Percentiles rank a stretch among this genome's conserved stretches.
Evolutionary conservation across 1,284 basidiomycete genomes (phyloP).

Genomic region (Austroboletus novae-zelandiae): DNA sequence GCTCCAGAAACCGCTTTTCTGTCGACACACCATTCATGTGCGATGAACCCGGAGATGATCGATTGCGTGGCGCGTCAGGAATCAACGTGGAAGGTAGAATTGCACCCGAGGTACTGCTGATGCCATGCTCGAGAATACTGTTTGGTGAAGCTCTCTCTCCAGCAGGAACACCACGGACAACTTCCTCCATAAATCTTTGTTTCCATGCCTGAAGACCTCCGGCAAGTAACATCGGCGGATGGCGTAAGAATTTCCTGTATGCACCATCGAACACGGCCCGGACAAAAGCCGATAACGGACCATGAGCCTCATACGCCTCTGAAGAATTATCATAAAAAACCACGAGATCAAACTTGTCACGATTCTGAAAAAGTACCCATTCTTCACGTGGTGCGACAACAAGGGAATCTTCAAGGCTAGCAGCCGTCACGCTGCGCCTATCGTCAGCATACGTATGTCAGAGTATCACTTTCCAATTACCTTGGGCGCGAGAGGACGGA

Average conservation of each 20-base stretch:
- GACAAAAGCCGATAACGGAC: conserved; percentile 61
- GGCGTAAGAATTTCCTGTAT: conserved; percentile 71
- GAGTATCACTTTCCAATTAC: conserved; percentile 38
- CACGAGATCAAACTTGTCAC: conserved; percentile 89
- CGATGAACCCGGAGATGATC: conserved; percentile 6
- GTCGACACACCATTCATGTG: conserved; percentile 14
- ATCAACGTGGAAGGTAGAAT: conserved; percentile 22
- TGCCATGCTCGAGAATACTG: conserved; percentile 27
- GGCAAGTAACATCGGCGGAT: conserved; percentile 80
- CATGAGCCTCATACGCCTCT: conserved; percentile 48
- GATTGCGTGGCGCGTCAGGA: conserved; percentile 22
- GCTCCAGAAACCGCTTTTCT: conserved; percentile 21
- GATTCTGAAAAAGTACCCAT: conserved; percentile 69
- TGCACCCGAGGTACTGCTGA: conserved; percentile 28
- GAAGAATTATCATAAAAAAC: conserved; percentile 84
- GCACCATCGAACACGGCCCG: conserved; percentile 72
- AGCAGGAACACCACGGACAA: conserved; percentile 34
- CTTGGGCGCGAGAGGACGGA: conserved; percentile 65
- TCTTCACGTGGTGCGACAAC: conserved; percentile 71
- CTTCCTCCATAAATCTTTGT: conserved; percentile 54
- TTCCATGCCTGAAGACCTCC: conserved; percentile 89
- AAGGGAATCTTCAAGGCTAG: conserved; percentile 76
- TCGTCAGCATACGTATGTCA: conserved; percentile 13
- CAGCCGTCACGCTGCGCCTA: conserved; percentile 56
- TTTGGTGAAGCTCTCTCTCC: conserved; percentile 16